Evolutionary conservation across 2,329 filamentous ascomycete species (phyloP).

Genomic region (Ceratocystis lukuohia): DNA sequence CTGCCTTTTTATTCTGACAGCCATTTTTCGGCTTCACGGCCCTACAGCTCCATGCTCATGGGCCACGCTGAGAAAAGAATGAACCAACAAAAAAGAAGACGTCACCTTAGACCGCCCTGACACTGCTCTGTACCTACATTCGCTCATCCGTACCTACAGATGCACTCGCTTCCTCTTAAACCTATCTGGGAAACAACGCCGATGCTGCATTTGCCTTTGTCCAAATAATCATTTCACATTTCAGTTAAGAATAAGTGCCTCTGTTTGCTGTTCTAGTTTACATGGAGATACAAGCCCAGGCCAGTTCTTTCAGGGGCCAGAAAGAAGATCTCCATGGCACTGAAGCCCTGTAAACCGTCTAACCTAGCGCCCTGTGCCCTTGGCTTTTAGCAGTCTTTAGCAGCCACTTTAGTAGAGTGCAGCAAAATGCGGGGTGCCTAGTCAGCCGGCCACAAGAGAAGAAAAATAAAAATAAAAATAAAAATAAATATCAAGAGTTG

Average conservation of each 20-base stretch:
- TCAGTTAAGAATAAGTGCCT: not conserved
- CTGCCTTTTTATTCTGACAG: not conserved
- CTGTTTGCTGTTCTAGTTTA: not conserved
- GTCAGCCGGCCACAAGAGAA: not conserved
- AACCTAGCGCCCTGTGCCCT: not conserved
- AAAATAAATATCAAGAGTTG: not conserved
- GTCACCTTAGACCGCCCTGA: not conserved
- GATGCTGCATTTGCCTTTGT: not conserved
- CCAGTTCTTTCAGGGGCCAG: not conserved
- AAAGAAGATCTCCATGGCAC: not conserved
- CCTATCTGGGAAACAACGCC: slow-evolving; percentile 16
- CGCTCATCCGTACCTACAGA: not conserved
- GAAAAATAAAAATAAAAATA: not conserved
- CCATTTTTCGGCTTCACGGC: not conserved
- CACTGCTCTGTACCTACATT: slow-evolving; percentile 1
- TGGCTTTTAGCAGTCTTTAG: not conserved
- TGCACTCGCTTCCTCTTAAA: slow-evolving; percentile 8
- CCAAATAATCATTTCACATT: too few species aligned
- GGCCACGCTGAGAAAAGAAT: not conserved
- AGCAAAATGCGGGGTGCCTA: not conserved
- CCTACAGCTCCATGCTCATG: not conserved
- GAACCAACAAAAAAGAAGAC: not conserved
- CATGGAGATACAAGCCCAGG: too few species aligned
- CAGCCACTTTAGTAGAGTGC: not conserved
- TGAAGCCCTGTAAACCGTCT: not conserved